Evolutionary conservation across 352 stramenopile genomes (phyloP).

Genomic region (Phytophthora meadii): DNA sequence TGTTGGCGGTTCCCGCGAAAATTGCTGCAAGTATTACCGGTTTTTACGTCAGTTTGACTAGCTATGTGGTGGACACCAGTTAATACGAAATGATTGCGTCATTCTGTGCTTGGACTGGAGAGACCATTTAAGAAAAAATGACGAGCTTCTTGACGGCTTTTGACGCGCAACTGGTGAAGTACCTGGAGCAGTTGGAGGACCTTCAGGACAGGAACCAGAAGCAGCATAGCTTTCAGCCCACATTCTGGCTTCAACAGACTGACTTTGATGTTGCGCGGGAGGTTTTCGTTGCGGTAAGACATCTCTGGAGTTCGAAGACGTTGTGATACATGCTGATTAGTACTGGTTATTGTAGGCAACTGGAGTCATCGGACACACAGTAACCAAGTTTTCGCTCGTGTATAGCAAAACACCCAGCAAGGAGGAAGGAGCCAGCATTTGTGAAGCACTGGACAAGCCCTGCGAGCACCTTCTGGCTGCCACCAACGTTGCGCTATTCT

Average conservation of each 20-base stretch:
- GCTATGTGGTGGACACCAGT: constrained; percentile 9
- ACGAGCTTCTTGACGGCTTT: constrained; percentile 65
- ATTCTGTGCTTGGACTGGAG: constrained; percentile 7
- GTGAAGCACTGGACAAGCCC: constrained; percentile 74
- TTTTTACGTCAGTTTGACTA: constrained; percentile 4
- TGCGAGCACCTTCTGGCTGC: constrained; percentile 82
- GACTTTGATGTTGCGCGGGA: constrained; percentile 84
- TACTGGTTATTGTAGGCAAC: constrained; percentile 48
- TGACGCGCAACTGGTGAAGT: constrained; percentile 55
- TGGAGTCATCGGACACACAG: constrained; percentile 74
- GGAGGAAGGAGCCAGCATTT: constrained; percentile 79
- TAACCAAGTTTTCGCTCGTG: constrained; percentile 91
- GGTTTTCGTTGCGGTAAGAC: constrained; percentile 75
- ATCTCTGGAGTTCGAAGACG: neutral
- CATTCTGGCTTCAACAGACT: constrained; percentile 79
- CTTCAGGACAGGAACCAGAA: constrained; percentile 63
- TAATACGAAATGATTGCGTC: constrained; percentile 8
- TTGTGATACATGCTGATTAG: constrained; percentile 7
- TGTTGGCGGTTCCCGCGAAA: constrained; percentile 5
- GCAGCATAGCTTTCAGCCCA: constrained; percentile 67
- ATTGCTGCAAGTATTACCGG: constrained; percentile 10
- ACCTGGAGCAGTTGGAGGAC: constrained; percentile 65
- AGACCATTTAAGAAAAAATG: constrained; percentile 37
- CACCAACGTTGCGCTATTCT: constrained; percentile 82
- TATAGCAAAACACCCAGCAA: constrained; percentile 79